Evolutionary conservation across 331 rosid species (phyloP), one percentile per base, ranked within the genome.

Genomic region (Rosa hybrid): DNA sequence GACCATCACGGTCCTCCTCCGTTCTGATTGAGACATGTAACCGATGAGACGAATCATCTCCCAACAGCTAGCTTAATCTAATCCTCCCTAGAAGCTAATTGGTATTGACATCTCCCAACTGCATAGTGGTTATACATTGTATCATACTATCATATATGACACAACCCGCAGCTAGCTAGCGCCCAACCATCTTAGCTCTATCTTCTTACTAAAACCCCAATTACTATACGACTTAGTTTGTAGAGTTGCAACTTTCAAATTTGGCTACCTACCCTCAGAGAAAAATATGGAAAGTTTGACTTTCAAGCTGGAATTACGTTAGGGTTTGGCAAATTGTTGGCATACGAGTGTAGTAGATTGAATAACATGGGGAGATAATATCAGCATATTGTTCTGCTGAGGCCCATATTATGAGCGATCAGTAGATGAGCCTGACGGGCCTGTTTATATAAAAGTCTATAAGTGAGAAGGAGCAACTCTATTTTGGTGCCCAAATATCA

Each of bases 131-230:
- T 50, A 50, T 50, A 50, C 56, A 50, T 7, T 7, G 72, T 57
- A 20, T 50, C 71, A 25, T 27, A 45, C 41, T 48, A 23, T 45
- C 20, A 69, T 34, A 50, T 73, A 48, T 30, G 80, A 73, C 83
- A 85, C 82, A 79, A 81, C 86, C 80, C 8, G 60, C 60, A 54
- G 21, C 65, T 21, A 77, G 80, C 80, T 21, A 77, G 82, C 80
- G 38, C 39, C 86, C 81, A 90, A 80, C 91, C 21, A 82, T 84
- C 14, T 21, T 21, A 59, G 30, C 6, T 54, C 21, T 18, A 54
- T 54, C 23, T 21, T 20, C 60, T n/a, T 23, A 10, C 13, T 59
- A 34, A 59, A n/a, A 21, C 11, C 34, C 30, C 5, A 3, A 59
- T n/a, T n/a, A 21, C 65, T 59, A 21, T 3, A 21, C 14, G 13